Evolutionary conservation across 768 basidiomycete species (phyloP).

Genomic region (Dentipellis fragilis): DNA sequence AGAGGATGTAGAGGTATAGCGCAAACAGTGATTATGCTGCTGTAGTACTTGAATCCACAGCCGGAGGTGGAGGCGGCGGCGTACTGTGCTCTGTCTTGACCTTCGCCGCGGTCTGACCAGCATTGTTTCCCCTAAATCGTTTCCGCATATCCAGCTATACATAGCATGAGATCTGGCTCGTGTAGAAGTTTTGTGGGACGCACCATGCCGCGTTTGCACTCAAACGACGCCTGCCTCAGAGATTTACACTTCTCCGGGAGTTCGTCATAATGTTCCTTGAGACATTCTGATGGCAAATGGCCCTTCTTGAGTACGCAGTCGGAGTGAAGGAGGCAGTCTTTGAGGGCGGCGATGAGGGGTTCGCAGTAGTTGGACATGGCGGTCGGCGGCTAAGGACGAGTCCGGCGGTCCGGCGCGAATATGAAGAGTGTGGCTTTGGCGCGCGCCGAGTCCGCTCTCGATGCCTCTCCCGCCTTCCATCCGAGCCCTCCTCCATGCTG

Average conservation of each 20-base stretch:
- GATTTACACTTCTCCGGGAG: conserved; percentile 75
- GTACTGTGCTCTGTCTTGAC: not conserved
- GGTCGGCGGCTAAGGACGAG: not conserved
- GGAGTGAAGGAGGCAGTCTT: conserved; percentile 73
- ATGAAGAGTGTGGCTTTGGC: no score
- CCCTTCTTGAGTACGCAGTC: conserved; percentile 82
- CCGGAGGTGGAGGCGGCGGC: not conserved
- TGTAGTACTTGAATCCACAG: no score
- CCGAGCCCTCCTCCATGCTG: not conserved
- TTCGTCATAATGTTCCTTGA: conserved; percentile 62
- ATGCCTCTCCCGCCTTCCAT: not conserved
- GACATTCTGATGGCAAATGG: conserved; percentile 75
- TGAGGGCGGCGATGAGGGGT: conserved; percentile 65
- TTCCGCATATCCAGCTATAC: conserved; percentile 75
- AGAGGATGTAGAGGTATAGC: no score
- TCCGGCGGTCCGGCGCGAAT: no score
- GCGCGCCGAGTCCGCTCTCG: no score
- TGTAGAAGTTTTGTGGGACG: conserved; percentile 16
- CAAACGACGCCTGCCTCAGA: conserved; percentile 73
- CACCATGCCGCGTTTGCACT: conserved; percentile 89
- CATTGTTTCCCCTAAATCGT: conserved; percentile 66
- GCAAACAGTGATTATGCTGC: no score
- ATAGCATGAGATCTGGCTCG: not conserved
- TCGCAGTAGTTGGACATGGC: conserved; percentile 77
- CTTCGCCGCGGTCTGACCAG: conserved; percentile 29